Conservation (phyloP, 768 basidiomycete genomes). For the Termitomyces sp. region DNA sequence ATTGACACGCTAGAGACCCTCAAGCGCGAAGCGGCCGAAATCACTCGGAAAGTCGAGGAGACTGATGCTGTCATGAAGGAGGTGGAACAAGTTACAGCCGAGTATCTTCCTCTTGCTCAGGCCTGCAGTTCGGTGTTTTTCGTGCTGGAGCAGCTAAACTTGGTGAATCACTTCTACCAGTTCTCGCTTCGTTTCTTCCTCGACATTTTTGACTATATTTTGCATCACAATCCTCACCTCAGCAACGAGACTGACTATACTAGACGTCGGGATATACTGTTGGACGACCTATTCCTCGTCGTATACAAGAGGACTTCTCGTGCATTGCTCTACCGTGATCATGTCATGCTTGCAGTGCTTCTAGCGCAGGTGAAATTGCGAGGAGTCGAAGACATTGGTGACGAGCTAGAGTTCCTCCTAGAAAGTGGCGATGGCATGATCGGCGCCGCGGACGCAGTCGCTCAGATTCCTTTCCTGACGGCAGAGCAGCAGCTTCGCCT, state of each 20-base stretch:
- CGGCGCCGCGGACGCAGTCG: slow-evolving; percentile 25
- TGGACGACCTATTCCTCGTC: slow-evolving; percentile 84
- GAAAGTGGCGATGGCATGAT: slow-evolving; percentile 74
- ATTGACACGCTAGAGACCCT: slow-evolving; percentile 93
- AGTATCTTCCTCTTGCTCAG: slow-evolving; percentile 91
- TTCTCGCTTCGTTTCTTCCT: slow-evolving; percentile 98
- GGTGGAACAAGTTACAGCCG: slow-evolving; percentile 91
- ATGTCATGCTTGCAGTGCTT: slow-evolving; percentile 85
- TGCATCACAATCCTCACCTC: slow-evolving; percentile 89
- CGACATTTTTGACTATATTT: slow-evolving; percentile 94
- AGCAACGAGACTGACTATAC: slow-evolving; percentile 69
- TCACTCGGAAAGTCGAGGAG: slow-evolving; percentile 93
- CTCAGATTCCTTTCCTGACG: slow-evolving; percentile 46
- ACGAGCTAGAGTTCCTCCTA: slow-evolving; percentile 89
- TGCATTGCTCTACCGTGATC: slow-evolving; percentile 84
- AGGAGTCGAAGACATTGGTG: slow-evolving; percentile 69
- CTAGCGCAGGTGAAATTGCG: slow-evolving; percentile 87
- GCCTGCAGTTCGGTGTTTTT: slow-evolving; percentile 98
- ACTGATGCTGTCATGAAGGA: slow-evolving; percentile 95
- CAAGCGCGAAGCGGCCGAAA: slow-evolving; percentile 94
- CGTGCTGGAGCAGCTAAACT: slow-evolving; percentile 89
- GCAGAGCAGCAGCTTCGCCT: slow-evolving; percentile 67
- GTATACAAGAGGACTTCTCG: slow-evolving; percentile 88
- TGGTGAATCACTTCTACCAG: slow-evolving; percentile 97
- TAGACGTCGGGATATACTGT: slow-evolving; percentile 69